Evolutionary conservation across 2,329 filamentous ascomycete species (phyloP), one percentile per base, ranked within the genome.

Genomic region (Plenodomus biglobosus): DNA sequence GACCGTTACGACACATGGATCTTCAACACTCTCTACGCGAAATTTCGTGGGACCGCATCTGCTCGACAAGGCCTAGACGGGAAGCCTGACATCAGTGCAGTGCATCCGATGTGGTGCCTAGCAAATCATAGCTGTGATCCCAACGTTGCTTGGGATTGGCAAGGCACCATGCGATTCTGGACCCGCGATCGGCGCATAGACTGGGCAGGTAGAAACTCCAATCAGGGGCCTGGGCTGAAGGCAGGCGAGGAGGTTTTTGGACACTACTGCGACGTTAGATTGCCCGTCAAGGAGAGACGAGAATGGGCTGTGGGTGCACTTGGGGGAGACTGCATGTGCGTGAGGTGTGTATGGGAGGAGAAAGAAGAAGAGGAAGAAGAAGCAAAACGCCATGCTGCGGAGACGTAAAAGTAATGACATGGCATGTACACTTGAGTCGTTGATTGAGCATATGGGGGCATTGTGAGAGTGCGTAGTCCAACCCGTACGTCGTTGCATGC

Each of bases 101-200:
- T 97, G 21, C 92, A 97, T 73, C 91, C 92, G 1, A 84, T 95
- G 60, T 99, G 94, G 91, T 97, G 92, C 73, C 79, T 97, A 22
- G 92, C 92, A 21, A 99, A 99, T 65, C 94, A 99, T 70, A 90
- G 91, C 69, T 99, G 94, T 73, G 85, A 96, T 67, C 94, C 94
- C 8, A 96, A 96, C 70, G 91, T 97, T 34, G 83, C 83, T 3
- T 99, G 94, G 94, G 89, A 95, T 64, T 96, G 92, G 90, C 85
- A 87, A 21, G 88, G 88, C 1, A 81, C 80, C 43, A 92, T 94
- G 80, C 81, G 83, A 30, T 82, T 94, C 50, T 83, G 78, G 77
- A 82, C 83, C 2, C 76, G 85, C 7, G 76, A 84, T 53, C 74
- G 79, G 54, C 76, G 83, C 32, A 76, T 87, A 3, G 73, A 80